Conservation (phyloP, 2,329 filamentous ascomycete species). For the Trichoderma endophyticum region DNA sequence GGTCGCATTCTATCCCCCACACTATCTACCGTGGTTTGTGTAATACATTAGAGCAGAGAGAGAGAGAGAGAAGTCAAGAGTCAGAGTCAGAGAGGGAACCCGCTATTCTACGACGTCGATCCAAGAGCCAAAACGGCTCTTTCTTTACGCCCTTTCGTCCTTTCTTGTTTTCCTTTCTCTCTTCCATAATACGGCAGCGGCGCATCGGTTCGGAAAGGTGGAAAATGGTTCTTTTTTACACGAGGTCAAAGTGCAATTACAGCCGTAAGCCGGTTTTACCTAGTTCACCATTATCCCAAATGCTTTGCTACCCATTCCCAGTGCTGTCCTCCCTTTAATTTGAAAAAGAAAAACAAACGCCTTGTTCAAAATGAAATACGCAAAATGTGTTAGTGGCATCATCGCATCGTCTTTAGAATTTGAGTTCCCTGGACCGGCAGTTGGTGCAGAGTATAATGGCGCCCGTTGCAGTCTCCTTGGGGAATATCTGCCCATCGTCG, state of each 20-base stretch:
- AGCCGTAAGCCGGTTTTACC: conserved; percentile 4
- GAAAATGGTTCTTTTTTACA: neutral
- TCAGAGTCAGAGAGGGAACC: neutral
- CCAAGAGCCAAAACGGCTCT: neutral
- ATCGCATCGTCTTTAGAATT: conserved; percentile 37
- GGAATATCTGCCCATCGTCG: conserved; percentile 64
- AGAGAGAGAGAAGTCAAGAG: neutral
- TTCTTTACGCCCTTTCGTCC: neutral
- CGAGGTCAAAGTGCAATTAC: neutral
- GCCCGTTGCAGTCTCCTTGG: conserved; percentile 49
- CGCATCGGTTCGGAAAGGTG: neutral
- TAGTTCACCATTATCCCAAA: neutral
- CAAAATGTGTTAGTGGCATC: conserved; percentile 3
- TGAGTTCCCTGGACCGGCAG: conserved; percentile 60
- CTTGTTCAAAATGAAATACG: conserved; percentile 16
- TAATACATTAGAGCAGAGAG: conserved; percentile 11
- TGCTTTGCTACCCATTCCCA: conserved; percentile 1
- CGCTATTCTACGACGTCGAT: conserved; percentile 5
- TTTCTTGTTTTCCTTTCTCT: neutral
- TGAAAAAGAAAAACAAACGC: conserved; percentile 2
- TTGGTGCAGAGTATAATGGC: conserved; percentile 58
- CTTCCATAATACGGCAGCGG: neutral
- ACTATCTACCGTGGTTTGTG: conserved; percentile 13
- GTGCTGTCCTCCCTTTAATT: conserved; percentile 1
- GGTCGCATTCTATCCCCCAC: conserved; percentile 1